Conservation (phyloP, 495 filamentous ascomycete genomes). For the Neurospora sp. region DNA sequence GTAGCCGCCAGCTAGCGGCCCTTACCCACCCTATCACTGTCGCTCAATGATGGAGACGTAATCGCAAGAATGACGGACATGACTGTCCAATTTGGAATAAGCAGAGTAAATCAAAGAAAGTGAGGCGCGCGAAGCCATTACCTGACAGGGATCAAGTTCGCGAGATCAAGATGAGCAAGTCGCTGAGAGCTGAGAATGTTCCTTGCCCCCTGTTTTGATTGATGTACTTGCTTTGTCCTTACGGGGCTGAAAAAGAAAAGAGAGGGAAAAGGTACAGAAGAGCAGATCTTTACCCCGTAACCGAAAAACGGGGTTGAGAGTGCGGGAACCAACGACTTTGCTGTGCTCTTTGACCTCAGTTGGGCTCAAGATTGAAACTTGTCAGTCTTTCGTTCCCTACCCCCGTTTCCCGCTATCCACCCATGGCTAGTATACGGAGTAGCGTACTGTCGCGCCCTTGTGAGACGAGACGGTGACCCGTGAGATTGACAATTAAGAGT, state of each 20-base stretch:
- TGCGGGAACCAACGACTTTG: background rate
- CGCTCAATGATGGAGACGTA: background rate
- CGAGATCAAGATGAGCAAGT: background rate
- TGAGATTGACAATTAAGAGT: background rate
- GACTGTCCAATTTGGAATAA: background rate
- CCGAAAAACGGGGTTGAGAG: background rate
- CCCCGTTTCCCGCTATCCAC: background rate
- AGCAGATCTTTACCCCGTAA: background rate
- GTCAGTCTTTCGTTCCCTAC: background rate
- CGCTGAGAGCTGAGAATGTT: background rate
- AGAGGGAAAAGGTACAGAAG: background rate
- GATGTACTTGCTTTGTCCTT: background rate
- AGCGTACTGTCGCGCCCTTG: background rate
- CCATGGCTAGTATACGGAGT: background rate
- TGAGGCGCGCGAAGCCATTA: background rate
- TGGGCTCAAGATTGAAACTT: background rate
- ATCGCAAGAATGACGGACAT: background rate
- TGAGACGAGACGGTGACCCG: background rate
- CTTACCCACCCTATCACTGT: background rate
- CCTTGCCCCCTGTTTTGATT: background rate
- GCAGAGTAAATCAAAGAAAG: background rate
- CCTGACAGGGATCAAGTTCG: background rate
- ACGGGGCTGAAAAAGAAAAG: background rate
- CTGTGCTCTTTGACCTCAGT: background rate
- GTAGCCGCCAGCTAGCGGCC: background rate